phyloP scores from a whole-genome alignment of 1,284 basidiomycete species.

The Microbotryum violaceum region DNA sequence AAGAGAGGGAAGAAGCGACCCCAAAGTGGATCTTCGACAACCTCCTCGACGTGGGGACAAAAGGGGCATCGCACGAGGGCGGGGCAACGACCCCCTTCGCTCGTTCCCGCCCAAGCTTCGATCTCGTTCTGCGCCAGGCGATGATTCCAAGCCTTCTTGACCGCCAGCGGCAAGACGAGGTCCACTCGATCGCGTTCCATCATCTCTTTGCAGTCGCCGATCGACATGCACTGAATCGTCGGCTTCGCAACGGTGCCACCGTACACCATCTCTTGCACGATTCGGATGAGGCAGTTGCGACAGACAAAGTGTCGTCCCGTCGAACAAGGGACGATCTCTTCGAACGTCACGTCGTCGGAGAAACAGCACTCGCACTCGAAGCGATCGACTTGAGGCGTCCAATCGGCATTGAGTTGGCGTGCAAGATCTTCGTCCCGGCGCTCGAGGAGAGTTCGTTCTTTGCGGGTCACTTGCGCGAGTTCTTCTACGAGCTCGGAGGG shows the following conservation, averaged over 20 bases:
- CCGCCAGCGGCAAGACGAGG: no score
- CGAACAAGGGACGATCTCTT: background rate
- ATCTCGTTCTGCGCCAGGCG: no score
- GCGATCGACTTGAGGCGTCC: background rate
- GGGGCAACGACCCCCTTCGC: background rate
- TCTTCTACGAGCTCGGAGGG: background rate
- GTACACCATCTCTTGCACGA: conserved; percentile 2
- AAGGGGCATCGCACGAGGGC: conserved; percentile 14
- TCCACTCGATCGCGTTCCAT: no score
- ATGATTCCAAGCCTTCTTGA: no score
- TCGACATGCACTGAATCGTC: no score
- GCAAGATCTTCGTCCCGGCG: background rate
- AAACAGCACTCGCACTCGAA: conserved; percentile 16
- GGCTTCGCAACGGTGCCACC: background rate
- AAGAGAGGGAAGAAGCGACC: background rate
- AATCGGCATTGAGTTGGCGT: background rate
- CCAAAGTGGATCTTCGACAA: background rate
- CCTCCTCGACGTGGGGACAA: conserved; percentile 11
- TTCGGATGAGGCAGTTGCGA: conserved; percentile 3
- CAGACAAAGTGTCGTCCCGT: conserved; percentile 10
- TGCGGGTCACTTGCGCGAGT: background rate
- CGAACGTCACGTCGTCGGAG: background rate
- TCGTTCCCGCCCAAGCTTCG: no score
- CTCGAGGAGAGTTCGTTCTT: background rate
- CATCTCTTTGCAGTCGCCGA: no score